Percentiles rank a stretch among this genome's conserved stretches.
Conservation (phyloP, 2,329 filamentous ascomycete species). For the Dactylellina leptospora region DNA sequence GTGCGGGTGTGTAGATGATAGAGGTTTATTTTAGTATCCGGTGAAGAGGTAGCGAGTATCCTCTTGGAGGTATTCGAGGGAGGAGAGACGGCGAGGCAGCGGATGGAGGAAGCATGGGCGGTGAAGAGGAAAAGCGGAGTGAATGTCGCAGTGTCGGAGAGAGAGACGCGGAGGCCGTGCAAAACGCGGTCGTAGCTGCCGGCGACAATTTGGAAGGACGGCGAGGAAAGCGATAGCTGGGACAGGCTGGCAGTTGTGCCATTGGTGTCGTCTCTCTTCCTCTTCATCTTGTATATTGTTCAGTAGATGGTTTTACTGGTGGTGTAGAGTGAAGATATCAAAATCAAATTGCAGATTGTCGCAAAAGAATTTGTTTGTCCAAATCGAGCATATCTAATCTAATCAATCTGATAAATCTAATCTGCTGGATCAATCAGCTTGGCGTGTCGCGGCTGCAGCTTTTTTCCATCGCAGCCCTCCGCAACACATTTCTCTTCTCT, state of each 20-base stretch:
- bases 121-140: slow-evolving; percentile 95
- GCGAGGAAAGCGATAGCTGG: slow-evolving; percentile 50
- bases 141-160: slow-evolving; percentile 64
- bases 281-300: slow-evolving; percentile 28
- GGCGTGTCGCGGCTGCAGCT: slow-evolving; percentile 10
- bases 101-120: slow-evolving; percentile 87
- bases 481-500: slow-evolving; percentile 50
- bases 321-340: no score
- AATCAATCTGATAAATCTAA: neutral
- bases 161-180: slow-evolving; percentile 71
- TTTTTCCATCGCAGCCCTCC: slow-evolving; percentile 43
- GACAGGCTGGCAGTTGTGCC: slow-evolving; percentile 22
- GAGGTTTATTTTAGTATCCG: slow-evolving; percentile 93
- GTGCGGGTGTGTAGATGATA: slow-evolving; percentile 71
- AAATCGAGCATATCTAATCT: slow-evolving; percentile 13
- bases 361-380: neutral
- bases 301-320: neutral
- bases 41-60: slow-evolving; percentile 87
- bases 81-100: slow-evolving; percentile 85
- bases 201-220: slow-evolving; percentile 85
- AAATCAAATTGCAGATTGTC: neutral
- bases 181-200: slow-evolving; percentile 94
- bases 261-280: slow-evolving; percentile 33
- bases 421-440: neutral
- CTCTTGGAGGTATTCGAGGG: slow-evolving; percentile 75